Conservation (phyloP, 2,329 filamentous ascomycete genomes). For the Aspergillus sp. region DNA sequence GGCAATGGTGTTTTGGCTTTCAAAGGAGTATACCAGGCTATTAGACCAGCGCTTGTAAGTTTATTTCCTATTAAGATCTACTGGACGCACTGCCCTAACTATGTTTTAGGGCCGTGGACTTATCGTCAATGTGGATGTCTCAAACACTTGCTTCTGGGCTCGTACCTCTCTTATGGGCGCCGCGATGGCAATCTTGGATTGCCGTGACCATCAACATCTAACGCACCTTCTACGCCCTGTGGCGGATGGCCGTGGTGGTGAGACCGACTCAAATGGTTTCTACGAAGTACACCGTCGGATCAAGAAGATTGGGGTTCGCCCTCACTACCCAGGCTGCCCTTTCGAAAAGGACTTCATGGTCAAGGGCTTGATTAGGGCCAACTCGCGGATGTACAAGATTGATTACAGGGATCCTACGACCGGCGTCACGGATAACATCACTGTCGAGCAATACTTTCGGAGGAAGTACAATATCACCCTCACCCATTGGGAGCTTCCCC, state of each 20-base stretch:
- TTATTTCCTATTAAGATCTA: conserved; percentile 1
- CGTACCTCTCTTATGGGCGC: conserved; percentile 41
- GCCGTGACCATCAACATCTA: conserved; percentile 39
- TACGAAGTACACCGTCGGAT: conserved; percentile 35
- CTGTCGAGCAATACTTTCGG: conserved; percentile 63
- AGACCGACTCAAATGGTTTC: conserved; percentile 30
- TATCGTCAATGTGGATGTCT: conserved; percentile 85
- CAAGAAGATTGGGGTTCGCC: conserved; percentile 43
- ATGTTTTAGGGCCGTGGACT: conserved; percentile 62
- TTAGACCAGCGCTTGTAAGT: conserved; percentile 71
- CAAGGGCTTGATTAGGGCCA: conserved; percentile 51
- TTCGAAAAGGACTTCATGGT: conserved; percentile 54
- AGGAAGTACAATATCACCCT: conserved; percentile 56
- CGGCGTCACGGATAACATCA: conserved; percentile 52
- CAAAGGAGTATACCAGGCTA: conserved; percentile 87
- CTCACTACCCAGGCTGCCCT: conserved; percentile 42
- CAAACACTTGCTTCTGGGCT: conserved; percentile 88
- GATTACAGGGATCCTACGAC: conserved; percentile 45
- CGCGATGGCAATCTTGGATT: conserved; percentile 39
- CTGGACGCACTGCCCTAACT: conserved; percentile 29
- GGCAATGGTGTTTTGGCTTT: conserved; percentile 72
- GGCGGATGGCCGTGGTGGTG: conserved; percentile 29
- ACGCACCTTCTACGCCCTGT: conserved; percentile 28
- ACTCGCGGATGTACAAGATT: conserved; percentile 51
- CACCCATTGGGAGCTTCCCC: conserved; percentile 54